Conservation (phyloP, 2,329 filamentous ascomycete species). For the Cladobotryum protrusum region DNA sequence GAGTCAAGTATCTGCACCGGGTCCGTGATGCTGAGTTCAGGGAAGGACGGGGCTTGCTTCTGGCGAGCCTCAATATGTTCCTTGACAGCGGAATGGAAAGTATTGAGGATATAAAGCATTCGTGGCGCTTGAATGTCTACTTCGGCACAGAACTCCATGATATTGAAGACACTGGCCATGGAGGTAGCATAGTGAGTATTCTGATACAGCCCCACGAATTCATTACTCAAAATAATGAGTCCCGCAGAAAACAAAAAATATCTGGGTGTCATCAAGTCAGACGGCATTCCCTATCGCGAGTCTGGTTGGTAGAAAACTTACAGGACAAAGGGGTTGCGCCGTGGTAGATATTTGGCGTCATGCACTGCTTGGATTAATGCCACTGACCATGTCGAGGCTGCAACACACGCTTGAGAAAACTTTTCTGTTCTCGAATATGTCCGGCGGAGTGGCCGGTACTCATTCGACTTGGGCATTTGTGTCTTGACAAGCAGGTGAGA, state of each 20-base stretch:
- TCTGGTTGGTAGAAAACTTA: slow-evolving; percentile 27
- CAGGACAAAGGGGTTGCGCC: slow-evolving; percentile 51
- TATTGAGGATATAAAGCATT: slow-evolving; percentile 43
- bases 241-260: slow-evolving; percentile 52
- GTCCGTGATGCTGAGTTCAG: slow-evolving; percentile 3
- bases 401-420: slow-evolving; percentile 46
- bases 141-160: slow-evolving; percentile 43
- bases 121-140: slow-evolving; percentile 44
- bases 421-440: slow-evolving; percentile 32
- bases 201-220: slow-evolving; percentile 45
- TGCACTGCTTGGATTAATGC: slow-evolving; percentile 39
- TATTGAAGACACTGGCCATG: slow-evolving; percentile 38
- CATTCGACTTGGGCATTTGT: slow-evolving; percentile 13
- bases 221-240: slow-evolving; percentile 50
- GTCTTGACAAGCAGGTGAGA: slow-evolving; percentile 47
- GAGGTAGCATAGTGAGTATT: slow-evolving; percentile 35
- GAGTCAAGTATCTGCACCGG: slow-evolving; percentile 7
- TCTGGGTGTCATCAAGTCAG: slow-evolving; percentile 19
- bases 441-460: background rate
- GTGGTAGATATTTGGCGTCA: slow-evolving; percentile 39
- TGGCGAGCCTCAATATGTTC: slow-evolving; percentile 3
- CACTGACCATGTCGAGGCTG: slow-evolving; percentile 45
- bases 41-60: background rate
- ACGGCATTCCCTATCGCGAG: background rate
- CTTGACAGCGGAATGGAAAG: slow-evolving; percentile 31